Percentiles rank a stretch among this genome's conserved stretches.
These are phyloP conservation scores for fission yeast (Schizosaccharomyces pombe) DNA, from an alignment of 805 yeast species.

Conservation along the genomic window DNA sequence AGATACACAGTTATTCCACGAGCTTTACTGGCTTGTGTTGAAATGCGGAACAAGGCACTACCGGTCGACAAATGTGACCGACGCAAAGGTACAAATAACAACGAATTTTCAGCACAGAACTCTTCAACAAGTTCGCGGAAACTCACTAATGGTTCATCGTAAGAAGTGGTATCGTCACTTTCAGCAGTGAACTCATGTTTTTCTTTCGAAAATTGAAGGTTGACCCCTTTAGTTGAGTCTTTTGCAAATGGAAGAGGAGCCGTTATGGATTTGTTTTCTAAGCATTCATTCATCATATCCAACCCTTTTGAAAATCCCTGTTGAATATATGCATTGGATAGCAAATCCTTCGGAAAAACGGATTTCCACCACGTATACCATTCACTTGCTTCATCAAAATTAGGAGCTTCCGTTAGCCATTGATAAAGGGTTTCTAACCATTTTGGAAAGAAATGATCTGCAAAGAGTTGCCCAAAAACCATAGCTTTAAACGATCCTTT, in stretches of 20 bases:
- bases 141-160: constrained; percentile 13
- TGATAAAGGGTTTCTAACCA: constrained; percentile 14
- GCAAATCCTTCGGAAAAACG: constrained; percentile 11
- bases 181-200: too few species aligned
- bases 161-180: not conserved
- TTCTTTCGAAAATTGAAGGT: too few species aligned
- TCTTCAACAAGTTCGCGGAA: constrained; percentile 45
- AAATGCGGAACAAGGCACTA: constrained; percentile 22
- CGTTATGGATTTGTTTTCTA: constrained; percentile 10
- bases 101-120: constrained; percentile 29
- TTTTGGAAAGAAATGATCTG: constrained; percentile 20
- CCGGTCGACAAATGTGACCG: constrained; percentile 20
- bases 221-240: not conserved
- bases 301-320: constrained; percentile 12
- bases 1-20: constrained; percentile 25
- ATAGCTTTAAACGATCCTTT: constrained; percentile 9
- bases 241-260: not conserved
- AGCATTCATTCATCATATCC: constrained; percentile 16
- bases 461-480: constrained; percentile 14
- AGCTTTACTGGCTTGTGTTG: constrained; percentile 16
- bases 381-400: constrained; percentile 12
- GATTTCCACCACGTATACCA: constrained; percentile 17
- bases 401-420: constrained; percentile 14
- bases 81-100: constrained; percentile 20
- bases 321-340: constrained; percentile 6